Evolutionary conservation across 306 rosid species (phyloP).

Genomic region (Neltuma alba): DNA sequence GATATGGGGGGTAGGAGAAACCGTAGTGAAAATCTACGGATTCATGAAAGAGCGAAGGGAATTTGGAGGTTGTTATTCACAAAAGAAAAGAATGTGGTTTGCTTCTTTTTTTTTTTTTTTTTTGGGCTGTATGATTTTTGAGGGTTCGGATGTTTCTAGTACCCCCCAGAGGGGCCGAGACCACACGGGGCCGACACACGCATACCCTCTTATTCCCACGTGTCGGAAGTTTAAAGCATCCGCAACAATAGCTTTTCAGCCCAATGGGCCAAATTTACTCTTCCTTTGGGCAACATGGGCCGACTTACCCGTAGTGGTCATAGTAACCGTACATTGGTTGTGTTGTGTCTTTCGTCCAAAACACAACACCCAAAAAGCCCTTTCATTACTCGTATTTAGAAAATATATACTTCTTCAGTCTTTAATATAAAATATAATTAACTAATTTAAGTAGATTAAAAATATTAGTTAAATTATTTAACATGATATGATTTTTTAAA

Average conservation of each 20-base stretch:
- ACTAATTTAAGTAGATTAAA: no score
- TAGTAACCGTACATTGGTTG: no score
- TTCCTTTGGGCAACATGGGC: no score
- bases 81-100: no score
- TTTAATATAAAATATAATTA: no score
- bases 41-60: background rate
- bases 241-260: background rate
- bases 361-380: no score
- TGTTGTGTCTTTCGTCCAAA: no score
- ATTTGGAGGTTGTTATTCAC: background rate
- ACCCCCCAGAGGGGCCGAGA: background rate
- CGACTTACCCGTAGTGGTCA: no score
- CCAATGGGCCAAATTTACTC: background rate
- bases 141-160: background rate
- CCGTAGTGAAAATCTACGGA: background rate
- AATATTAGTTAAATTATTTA: no score
- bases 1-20: background rate
- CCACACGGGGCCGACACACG: background rate
- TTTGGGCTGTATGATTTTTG: background rate
- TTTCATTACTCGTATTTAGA: no score
- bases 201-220: background rate
- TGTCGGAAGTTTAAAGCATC: background rate
- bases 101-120: background rate
- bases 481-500: no score
- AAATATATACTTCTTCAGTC: no score